These are phyloP conservation scores for Epichloe sp. DNA, from an alignment of 2,329 filamentous ascomycete species.

Conservation along the genomic window DNA sequence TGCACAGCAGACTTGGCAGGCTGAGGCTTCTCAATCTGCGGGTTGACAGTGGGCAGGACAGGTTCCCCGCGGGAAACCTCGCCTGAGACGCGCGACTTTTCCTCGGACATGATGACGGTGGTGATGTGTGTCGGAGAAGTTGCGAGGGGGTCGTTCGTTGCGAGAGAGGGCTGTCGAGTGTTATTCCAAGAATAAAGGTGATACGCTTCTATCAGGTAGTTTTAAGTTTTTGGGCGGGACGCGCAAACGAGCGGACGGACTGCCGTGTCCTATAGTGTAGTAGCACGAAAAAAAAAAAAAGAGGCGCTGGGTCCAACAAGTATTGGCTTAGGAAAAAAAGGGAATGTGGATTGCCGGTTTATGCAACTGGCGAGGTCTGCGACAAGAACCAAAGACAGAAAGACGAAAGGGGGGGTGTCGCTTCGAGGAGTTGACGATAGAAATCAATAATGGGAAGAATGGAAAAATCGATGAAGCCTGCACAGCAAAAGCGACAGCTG, in stretches of 20 bases:
- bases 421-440: not conserved
- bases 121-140: constrained; percentile 1
- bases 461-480: not conserved
- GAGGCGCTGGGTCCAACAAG: constrained; percentile 4
- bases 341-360: constrained; percentile 6
- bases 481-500: not conserved
- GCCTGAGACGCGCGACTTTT: constrained; percentile 75
- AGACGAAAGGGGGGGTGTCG: not conserved
- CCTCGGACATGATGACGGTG: constrained; percentile 35
- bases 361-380: constrained; percentile 18
- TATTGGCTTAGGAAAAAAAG: constrained; percentile 5
- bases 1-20: constrained; percentile 54
- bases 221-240: constrained; percentile 7
- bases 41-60: constrained; percentile 73
- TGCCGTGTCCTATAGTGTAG: constrained; percentile 14
- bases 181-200: constrained; percentile 13
- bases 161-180: constrained; percentile 4
- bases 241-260: constrained; percentile 28
- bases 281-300: constrained; percentile 6
- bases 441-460: not conserved
- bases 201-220: not conserved
- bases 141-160: constrained; percentile 15
- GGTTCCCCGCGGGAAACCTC: constrained; percentile 53
- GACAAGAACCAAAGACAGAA: not conserved
- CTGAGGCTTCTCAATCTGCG: constrained; percentile 56